Evolutionary conservation across 257 asterid species (phyloP), one percentile per base, ranked within the genome.

Genomic region (Penstemon davidsonii): DNA sequence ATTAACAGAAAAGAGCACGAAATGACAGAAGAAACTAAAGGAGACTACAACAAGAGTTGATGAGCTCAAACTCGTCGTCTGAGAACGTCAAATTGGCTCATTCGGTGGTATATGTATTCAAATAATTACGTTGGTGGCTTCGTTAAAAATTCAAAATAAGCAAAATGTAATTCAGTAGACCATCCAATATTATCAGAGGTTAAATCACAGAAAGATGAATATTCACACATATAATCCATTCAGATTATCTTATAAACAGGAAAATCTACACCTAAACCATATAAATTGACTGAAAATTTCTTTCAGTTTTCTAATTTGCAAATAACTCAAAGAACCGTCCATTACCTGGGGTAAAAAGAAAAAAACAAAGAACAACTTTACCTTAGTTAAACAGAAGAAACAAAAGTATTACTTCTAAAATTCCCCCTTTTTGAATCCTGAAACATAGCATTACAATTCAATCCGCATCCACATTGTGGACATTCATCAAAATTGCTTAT

Each of bases 381-480:
- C 60, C 70, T 70, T 47, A 37, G 36, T 74, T 80, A 82, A 65
- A 74, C 54, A 9, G 83, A 78, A 59, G 87, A 75, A 60, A 77
- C 55, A 19, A 78, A 68, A 64, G 77, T 55, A 56, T 58, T 62
- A 13, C 56, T 69, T 25, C 45, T 36, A 67, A 64, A 50, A 68
- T 67, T 59, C 53, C 49, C 61, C 66, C 43, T 46, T 51, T 60
- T 41, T 56, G 13, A 5, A n/a, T 15, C 72, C 55, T 59, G 65
- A 18, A 41, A 75, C 42, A 50, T 46, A 44, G 13, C 33, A 47
- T 82, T 66, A 73, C 96, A 88, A 67, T 88, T 69, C 87, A 91
- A 85, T 59, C 96, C 97, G 70, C 96, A 86, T 5, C 95, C 97
- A 67, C 97, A 91, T 63, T 82, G 96, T 0, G 97, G 97, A 60